Evolutionary conservation across 176 grass and related monocot genomes (phyloP).

Genomic region (Dactylis glomerata): DNA sequence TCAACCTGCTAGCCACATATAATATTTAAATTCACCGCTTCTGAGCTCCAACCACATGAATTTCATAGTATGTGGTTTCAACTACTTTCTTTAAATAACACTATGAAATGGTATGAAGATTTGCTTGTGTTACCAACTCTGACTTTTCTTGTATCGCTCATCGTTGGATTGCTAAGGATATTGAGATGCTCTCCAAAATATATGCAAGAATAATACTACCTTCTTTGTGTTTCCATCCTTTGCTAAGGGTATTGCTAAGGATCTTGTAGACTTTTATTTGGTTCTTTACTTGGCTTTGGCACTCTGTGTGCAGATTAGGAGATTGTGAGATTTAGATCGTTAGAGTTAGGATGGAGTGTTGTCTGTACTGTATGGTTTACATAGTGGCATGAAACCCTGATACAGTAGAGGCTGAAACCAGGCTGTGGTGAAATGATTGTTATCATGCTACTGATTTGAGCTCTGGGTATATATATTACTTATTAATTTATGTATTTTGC

Average conservation of each 20-base stretch:
- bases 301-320: neutral
- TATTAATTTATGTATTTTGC: neutral
- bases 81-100: slow-evolving; percentile 10
- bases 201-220: neutral
- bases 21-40: neutral
- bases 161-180: neutral
- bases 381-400: neutral
- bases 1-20: neutral
- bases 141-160: neutral
- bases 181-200: neutral
- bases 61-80: neutral
- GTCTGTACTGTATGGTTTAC: neutral
- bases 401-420: neutral
- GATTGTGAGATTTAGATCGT: neutral
- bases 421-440: neutral
- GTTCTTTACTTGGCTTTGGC: neutral
- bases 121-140: neutral
- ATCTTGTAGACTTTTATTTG: neutral
- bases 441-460: neutral
- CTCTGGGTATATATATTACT: neutral
- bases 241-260: too few species aligned
- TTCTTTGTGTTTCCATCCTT: neutral
- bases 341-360: neutral
- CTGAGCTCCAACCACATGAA: neutral
- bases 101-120: neutral